Base-by-base conservation (phyloP, 352 stramenopile species). In the Phytophthora nicotianae region DNA sequence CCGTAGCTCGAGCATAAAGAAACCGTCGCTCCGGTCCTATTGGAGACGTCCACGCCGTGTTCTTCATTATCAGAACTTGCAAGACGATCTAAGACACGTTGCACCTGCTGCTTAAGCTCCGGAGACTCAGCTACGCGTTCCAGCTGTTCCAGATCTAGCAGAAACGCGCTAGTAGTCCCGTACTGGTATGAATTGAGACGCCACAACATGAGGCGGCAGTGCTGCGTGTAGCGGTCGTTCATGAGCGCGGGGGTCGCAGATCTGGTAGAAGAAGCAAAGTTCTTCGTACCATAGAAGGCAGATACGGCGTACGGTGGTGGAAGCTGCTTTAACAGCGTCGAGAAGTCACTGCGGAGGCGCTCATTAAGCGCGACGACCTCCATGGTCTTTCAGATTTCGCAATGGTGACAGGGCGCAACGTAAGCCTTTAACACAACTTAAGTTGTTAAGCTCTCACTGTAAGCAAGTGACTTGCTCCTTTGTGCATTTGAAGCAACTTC, bases 111-210 rank as follows among this genome's bases (percentile, higher is more conserved):
- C 13, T 68, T 65, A 0, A 58, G 20, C 5, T 48, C 35, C 16
- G 20, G 2, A 4, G 23, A 37, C n/a, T 58, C 52, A 0, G 74
- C 52, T 4, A 77, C 54, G 16, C 68, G 56, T 53, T 74, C 47
- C 19, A 89, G 45, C 54, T 82, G 70, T 42, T 75, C 58, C 45
- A 89, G 70, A 62, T 91, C 83, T 32, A 68, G 60, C 35, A 66
- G 55, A 55, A 89, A 90, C 6, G 80, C 77, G 19, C 69, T 70
- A n/a, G 62, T 52, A 20, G 80, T 76, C 32, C 62, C 72, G 63
- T 88, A 91, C 41, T 90, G 70, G 50, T 88, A 89, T 41, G 75
- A 79, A 58, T 89, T 89, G 49, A 89, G 68, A 24, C 77, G 70
- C 50, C 62, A 65, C 19, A 82, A 50, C 54, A 89, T 75, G 4